Conservation (phyloP, 2,329 filamentous ascomycete species). For the Whalleya microplaca region DNA sequence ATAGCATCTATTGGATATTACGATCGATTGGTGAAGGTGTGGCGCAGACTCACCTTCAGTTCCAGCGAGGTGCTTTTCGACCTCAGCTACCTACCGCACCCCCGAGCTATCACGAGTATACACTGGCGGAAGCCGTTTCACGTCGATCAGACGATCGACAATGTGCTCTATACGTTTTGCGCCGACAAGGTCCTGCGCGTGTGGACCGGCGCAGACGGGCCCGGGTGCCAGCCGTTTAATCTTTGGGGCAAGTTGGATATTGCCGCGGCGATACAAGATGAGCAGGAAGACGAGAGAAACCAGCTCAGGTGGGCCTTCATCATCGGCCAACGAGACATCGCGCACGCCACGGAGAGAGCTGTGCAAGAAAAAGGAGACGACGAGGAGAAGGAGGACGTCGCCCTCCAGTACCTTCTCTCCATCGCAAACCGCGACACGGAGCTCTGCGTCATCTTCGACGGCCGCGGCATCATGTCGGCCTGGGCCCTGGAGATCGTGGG, state of each 20-base stretch:
- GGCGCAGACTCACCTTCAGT: constrained; percentile 85
- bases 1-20: constrained; percentile 80
- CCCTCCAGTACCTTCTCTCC: constrained; percentile 82
- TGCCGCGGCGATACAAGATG: constrained; percentile 65
- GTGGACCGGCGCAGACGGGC: constrained; percentile 78
- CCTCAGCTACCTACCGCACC: constrained; percentile 87
- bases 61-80: constrained; percentile 85
- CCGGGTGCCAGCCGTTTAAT: constrained; percentile 72
- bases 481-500: constrained; percentile 91
- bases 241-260: constrained; percentile 84
- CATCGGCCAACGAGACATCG: constrained; percentile 80
- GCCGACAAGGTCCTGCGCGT: constrained; percentile 79
- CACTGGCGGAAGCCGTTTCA: constrained; percentile 85
- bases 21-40: constrained; percentile 88
- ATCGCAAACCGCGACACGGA: constrained; percentile 85
- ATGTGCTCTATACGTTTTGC: constrained; percentile 89
- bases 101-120: constrained; percentile 75
- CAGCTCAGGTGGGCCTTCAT: constrained; percentile 73
- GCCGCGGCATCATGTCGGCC: constrained; percentile 82
- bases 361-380: constrained; percentile 63
- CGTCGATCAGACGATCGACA: constrained; percentile 77
- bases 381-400: constrained; percentile 66
- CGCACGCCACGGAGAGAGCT: constrained; percentile 74
- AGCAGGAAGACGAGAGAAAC: constrained; percentile 28
- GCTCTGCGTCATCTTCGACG: constrained; percentile 83